A percentile compares a stretch with the other conserved stretches of the same genome.
Evolutionary conservation across 1,139 yeast species (phyloP).

Genomic region (Taphrina deformans): DNA sequence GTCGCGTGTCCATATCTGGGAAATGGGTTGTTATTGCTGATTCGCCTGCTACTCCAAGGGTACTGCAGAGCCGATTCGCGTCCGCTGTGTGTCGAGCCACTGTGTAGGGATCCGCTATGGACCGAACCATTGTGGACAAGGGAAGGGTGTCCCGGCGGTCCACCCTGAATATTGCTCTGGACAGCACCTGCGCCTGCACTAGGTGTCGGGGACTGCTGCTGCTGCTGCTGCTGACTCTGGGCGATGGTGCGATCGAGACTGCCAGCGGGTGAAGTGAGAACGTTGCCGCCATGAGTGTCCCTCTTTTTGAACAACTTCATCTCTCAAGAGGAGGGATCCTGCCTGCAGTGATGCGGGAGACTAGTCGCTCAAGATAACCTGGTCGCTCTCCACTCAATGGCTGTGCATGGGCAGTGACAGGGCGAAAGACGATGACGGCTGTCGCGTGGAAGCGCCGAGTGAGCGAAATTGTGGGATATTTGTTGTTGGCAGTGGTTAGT

Average conservation of each 20-base stretch:
- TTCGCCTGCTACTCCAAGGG: conserved; percentile 19
- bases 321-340: background rate
- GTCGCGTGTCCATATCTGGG: conserved; percentile 93
- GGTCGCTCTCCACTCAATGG: background rate
- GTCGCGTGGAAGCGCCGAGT: background rate
- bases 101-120: background rate
- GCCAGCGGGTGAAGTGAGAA: conserved; percentile 8
- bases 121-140: background rate
- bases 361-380: background rate
- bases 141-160: background rate
- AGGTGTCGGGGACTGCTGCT: conserved; percentile 7
- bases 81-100: background rate
- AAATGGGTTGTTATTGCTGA: conserved; percentile 55
- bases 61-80: conserved; percentile 14
- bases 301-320: conserved; percentile 26
- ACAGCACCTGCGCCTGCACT: background rate
- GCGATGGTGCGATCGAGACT: conserved; percentile 1
- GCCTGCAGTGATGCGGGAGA: background rate
- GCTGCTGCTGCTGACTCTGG: background rate
- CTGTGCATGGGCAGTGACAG: background rate
- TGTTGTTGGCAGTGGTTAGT: background rate
- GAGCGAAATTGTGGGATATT: background rate
- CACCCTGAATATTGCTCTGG: background rate
- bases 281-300: background rate
- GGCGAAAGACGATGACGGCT: background rate